phyloP scores from a whole-genome alignment of 2,329 filamentous ascomycete genomes.

The Oidium heveae region DNA sequence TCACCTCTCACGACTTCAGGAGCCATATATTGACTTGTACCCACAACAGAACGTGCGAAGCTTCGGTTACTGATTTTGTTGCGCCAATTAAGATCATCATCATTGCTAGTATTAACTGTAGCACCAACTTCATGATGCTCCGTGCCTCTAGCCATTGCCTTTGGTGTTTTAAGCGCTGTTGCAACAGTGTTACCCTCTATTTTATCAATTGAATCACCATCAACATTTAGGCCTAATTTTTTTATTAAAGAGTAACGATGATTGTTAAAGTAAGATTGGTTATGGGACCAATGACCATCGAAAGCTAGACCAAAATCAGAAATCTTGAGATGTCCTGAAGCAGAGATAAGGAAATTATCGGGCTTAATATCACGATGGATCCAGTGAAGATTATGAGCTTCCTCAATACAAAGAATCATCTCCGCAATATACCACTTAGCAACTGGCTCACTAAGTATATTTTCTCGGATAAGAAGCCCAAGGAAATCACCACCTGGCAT shows the following conservation, averaged over 20 bases:
- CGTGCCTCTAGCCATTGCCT: slow-evolving; percentile 17
- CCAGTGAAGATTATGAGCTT: slow-evolving; percentile 65
- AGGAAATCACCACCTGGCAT: slow-evolving; percentile 95
- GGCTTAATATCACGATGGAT: slow-evolving; percentile 95
- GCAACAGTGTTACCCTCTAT: slow-evolving; percentile 23
- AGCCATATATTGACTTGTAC: slow-evolving; percentile 96
- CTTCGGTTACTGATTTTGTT: slow-evolving; percentile 42
- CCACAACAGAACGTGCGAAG: slow-evolving; percentile 65
- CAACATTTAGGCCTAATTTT: slow-evolving; percentile 47
- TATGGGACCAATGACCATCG: slow-evolving; percentile 84
- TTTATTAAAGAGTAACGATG: slow-evolving; percentile 57
- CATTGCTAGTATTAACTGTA: slow-evolving; percentile 11
- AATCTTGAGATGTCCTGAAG: slow-evolving; percentile 77
- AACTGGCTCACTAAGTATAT: slow-evolving; percentile 52
- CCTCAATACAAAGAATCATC: slow-evolving; percentile 88
- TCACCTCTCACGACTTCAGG: slow-evolving; percentile 71
- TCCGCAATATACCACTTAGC: slow-evolving; percentile 79
- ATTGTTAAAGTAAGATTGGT: slow-evolving; percentile 63
- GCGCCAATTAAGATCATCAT: slow-evolving; percentile 41
- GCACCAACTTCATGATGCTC: slow-evolving; percentile 17
- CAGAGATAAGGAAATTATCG: slow-evolving; percentile 83
- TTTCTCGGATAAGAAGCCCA: slow-evolving; percentile 61
- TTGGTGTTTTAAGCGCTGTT: slow-evolving; percentile 16
- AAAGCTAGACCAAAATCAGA: slow-evolving; percentile 93
- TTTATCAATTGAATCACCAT: slow-evolving; percentile 48